These are phyloP conservation scores for Sphaerobolus stellatus DNA, from an alignment of 1,284 basidiomycete genomes.

Conservation along the genomic window DNA sequence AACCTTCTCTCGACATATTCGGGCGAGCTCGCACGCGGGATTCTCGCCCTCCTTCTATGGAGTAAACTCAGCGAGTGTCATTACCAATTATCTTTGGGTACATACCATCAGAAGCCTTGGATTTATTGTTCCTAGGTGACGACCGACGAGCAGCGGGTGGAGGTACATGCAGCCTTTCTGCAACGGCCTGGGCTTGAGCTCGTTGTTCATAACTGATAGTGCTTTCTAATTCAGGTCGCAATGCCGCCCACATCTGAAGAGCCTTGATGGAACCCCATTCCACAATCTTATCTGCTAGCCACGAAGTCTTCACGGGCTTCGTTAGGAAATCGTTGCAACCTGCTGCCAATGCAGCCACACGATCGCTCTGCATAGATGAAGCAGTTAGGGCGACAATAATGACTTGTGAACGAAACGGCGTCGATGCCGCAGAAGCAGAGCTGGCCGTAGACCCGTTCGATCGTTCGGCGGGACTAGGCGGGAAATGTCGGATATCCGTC, in stretches of 20 bases:
- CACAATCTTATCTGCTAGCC: conserved; percentile 98
- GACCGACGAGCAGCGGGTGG: conserved; percentile 42
- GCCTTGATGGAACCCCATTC: conserved; percentile 96
- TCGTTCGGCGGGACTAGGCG: conserved; percentile 60
- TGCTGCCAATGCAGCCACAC: conserved; percentile 93
- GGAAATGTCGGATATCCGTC: conserved; percentile 67
- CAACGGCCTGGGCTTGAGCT: conserved; percentile 62
- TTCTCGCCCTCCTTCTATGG: too few species aligned
- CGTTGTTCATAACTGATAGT: conserved; percentile 56
- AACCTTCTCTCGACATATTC: too few species aligned
- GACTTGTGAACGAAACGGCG: conserved; percentile 87
- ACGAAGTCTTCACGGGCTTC: conserved; percentile 92
- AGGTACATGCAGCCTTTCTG: conserved; percentile 67
- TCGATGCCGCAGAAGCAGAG: conserved; percentile 42
- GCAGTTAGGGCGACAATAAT: conserved; percentile 99
- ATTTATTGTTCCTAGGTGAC: too few species aligned
- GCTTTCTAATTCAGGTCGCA: conserved; percentile 60
- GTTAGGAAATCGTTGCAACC: conserved; percentile 99
- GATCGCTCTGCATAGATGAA: conserved; percentile 88
- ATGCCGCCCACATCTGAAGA: conserved; percentile 83
- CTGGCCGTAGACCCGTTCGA: conserved; percentile 41
- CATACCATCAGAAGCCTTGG: too few species aligned
- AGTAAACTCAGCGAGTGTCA: too few species aligned
- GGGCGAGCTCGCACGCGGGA: too few species aligned
- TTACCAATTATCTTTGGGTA: too few species aligned